These are phyloP conservation scores for Suillus americanus DNA, from an alignment of 768 basidiomycete species.

Conservation along the genomic window DNA sequence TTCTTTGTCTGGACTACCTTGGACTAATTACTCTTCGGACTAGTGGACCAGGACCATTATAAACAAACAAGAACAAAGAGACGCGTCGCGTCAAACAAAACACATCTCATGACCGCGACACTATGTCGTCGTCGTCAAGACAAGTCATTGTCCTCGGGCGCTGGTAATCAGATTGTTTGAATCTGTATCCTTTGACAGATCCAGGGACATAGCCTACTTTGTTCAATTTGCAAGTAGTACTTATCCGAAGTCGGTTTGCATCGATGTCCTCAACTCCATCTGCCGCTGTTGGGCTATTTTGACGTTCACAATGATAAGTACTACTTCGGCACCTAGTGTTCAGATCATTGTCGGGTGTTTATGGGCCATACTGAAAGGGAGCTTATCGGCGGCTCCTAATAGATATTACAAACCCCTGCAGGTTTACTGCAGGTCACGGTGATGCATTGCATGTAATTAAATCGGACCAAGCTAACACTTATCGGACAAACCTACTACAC, in stretches of 20 bases:
- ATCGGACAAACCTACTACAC: neutral
- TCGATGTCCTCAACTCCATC: neutral
- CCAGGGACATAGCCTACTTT: neutral
- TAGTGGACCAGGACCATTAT: neutral
- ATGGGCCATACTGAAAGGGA: neutral
- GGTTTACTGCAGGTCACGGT: neutral
- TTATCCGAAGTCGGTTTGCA: neutral
- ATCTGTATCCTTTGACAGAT: neutral
- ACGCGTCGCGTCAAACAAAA: constrained; percentile 28
- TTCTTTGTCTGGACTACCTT: constrained; percentile 10
- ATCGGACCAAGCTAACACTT: neutral
- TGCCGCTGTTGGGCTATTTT: neutral
- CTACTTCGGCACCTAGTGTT: neutral
- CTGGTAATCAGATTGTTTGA: neutral
- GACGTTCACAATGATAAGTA: neutral
- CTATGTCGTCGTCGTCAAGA: neutral
- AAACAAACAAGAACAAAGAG: constrained; percentile 29
- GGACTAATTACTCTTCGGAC: no score
- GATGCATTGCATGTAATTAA: neutral
- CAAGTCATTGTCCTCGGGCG: neutral
- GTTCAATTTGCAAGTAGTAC: neutral
- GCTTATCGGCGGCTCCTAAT: neutral
- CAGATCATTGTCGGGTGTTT: no score
- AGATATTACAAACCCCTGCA: neutral
- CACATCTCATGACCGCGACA: constrained; percentile 1